These are phyloP conservation scores for Cercospora sesami DNA, from an alignment of 2,329 filamentous ascomycete genomes.

Conservation along the genomic window DNA sequence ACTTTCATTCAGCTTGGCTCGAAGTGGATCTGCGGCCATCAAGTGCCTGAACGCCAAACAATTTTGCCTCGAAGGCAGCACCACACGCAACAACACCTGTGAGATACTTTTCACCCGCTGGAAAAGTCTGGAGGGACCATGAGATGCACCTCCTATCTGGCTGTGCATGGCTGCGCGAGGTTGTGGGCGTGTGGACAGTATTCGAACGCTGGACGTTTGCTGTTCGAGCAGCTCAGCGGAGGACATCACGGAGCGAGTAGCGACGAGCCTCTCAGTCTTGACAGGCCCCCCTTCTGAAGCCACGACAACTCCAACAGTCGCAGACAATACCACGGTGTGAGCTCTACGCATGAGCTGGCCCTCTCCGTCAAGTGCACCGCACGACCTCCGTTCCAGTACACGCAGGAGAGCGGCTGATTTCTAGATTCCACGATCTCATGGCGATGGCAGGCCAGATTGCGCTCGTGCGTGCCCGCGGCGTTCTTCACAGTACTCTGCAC, in stretches of 20 bases:
- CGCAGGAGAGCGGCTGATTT: neutral
- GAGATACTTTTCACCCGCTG: neutral
- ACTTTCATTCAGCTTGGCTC: neutral
- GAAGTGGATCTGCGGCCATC: neutral
- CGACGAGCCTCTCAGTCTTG: neutral
- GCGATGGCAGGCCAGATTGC: neutral
- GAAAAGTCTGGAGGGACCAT: neutral
- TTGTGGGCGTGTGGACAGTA: neutral
- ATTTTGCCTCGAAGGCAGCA: slow-evolving; percentile 4
- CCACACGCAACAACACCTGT: neutral
- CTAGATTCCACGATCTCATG: neutral
- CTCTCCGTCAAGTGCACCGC: neutral
- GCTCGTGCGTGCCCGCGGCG: neutral
- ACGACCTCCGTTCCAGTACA: neutral
- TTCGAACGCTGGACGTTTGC: neutral
- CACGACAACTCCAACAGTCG: too few relatives aligned
- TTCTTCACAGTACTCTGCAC: neutral
- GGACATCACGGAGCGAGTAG: neutral
- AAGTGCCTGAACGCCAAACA: neutral
- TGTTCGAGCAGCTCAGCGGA: neutral
- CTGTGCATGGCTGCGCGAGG: neutral
- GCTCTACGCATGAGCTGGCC: neutral
- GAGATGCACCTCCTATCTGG: neutral
- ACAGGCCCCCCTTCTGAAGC: neutral
- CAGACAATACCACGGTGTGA: neutral